phyloP scores from a whole-genome alignment of 768 basidiomycete species.

The Auricularia sp. region DNA sequence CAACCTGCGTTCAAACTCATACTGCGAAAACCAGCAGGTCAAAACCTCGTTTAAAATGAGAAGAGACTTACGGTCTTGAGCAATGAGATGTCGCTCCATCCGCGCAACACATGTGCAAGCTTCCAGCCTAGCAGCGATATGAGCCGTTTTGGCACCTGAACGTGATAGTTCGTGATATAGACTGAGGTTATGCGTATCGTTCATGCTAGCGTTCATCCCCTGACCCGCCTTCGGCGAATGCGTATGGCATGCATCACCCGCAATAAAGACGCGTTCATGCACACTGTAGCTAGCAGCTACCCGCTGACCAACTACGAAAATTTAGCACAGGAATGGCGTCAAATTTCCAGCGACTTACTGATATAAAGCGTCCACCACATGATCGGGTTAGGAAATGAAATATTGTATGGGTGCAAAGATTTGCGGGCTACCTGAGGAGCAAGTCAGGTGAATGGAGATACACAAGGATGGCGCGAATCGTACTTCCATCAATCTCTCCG shows the following conservation, averaged over 20 bases:
- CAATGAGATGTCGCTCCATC: slow-evolving; percentile 38
- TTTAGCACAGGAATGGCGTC: background rate
- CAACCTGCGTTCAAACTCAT: slow-evolving; percentile 51
- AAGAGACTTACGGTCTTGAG: slow-evolving; percentile 36
- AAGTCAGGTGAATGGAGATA: background rate
- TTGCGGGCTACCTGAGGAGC: slow-evolving; percentile 39
- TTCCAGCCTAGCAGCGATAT: slow-evolving; percentile 41
- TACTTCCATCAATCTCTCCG: slow-evolving; percentile 45
- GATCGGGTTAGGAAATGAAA: slow-evolving; percentile 37
- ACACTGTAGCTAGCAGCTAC: slow-evolving; percentile 54
- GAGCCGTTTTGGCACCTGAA: too few species aligned
- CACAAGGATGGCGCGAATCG: too few species aligned
- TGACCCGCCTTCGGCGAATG: slow-evolving; percentile 36
- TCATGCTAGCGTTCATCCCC: slow-evolving; percentile 72
- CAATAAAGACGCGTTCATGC: slow-evolving; percentile 62
- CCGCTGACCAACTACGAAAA: slow-evolving; percentile 53
- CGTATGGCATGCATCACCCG: slow-evolving; percentile 54
- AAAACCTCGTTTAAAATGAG: background rate
- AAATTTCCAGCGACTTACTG: slow-evolving; percentile 28
- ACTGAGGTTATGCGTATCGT: slow-evolving; percentile 64
- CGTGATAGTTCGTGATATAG: slow-evolving; percentile 1
- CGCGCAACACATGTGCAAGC: slow-evolving; percentile 42
- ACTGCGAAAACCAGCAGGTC: slow-evolving; percentile 27
- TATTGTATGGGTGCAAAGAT: slow-evolving; percentile 45
- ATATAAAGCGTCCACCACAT: slow-evolving; percentile 71